phyloP scores from a whole-genome alignment of 73 alveolate genomes.

The Tetrahymena thermophila region DNA sequence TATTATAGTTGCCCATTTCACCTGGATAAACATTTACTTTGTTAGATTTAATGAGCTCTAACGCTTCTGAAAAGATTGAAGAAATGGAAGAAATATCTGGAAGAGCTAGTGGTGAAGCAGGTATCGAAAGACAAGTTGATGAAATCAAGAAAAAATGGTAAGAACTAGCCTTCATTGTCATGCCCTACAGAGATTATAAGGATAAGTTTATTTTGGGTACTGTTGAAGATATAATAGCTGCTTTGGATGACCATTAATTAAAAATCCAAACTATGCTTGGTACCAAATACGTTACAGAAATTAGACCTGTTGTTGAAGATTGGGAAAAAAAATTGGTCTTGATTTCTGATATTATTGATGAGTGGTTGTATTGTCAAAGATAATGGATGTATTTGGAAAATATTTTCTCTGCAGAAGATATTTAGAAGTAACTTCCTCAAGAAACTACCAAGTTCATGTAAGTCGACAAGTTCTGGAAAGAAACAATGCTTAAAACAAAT shows the following conservation, averaged over 20 bases:
- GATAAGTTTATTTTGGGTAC: slow-evolving; percentile 91
- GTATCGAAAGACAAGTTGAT: slow-evolving; percentile 78
- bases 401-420: slow-evolving; percentile 99
- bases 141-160: slow-evolving; percentile 87
- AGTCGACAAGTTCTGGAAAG: slow-evolving; percentile 98
- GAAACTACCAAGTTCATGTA: slow-evolving; percentile 95
- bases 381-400: slow-evolving; percentile 99
- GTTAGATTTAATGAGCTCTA: slow-evolving; percentile 56
- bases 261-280: slow-evolving; percentile 94
- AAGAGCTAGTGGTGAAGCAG: slow-evolving; percentile 94
- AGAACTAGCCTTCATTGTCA: slow-evolving; percentile 71
- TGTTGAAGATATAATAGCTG: slow-evolving; percentile 87
- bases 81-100: slow-evolving; percentile 93
- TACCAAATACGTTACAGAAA: slow-evolving; percentile 94
- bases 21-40: slow-evolving; percentile 70
- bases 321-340: slow-evolving; percentile 93
- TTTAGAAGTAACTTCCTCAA: slow-evolving; percentile 95
- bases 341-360: slow-evolving; percentile 98
- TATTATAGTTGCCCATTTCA: slow-evolving; percentile 42
- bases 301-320: slow-evolving; percentile 91
- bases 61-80: slow-evolving; percentile 77
- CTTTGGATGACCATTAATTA: slow-evolving; percentile 96
- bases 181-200: slow-evolving; percentile 88
- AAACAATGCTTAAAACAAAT: slow-evolving; percentile 89
- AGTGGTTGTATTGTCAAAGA: slow-evolving; percentile 96